A percentile compares a stretch with the other conserved stretches of the same genome.
phyloP scores from a whole-genome alignment of 768 basidiomycete species.

The Cystofilobasidium ferigula region DNA sequence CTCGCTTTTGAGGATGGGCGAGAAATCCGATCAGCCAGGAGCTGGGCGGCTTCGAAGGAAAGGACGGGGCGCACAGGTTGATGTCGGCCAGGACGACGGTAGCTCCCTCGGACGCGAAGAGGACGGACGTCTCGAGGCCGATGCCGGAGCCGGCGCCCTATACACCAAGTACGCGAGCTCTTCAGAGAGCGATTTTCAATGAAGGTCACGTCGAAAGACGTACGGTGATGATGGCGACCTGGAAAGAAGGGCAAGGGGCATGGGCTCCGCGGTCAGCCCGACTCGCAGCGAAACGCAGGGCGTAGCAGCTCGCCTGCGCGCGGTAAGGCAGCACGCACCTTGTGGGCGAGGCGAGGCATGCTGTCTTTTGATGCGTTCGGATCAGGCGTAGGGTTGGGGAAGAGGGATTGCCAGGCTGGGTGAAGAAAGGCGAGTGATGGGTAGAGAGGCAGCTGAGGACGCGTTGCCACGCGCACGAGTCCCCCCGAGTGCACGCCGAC shows the following conservation, averaged over 20 bases:
- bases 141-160: conserved; percentile 50
- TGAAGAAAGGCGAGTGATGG: not conserved
- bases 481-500: too few species aligned
- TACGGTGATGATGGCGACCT: conserved; percentile 24
- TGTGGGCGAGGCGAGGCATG: conserved; percentile 17
- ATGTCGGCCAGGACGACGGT: conserved; percentile 79
- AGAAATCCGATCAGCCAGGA: not conserved
- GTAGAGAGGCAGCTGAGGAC: too few species aligned
- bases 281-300: too few species aligned
- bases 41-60: not conserved
- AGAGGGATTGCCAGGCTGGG: not conserved
- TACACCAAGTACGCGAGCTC: too few species aligned
- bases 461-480: too few species aligned
- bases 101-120: conserved; percentile 93
- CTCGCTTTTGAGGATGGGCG: conserved; percentile 28
- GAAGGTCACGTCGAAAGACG: too few species aligned
- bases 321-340: not conserved
- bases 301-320: not conserved
- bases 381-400: not conserved
- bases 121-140: conserved; percentile 85
- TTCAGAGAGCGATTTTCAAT: too few species aligned
- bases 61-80: conserved; percentile 43
- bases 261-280: not conserved
- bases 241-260: not conserved
- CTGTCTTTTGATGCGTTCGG: not conserved